A percentile compares a stretch with the other conserved stretches of the same genome.
Evolutionary conservation across 2,329 filamentous ascomycete genomes (phyloP).

Genomic region (Penicillium aurantiogriseum): DNA sequence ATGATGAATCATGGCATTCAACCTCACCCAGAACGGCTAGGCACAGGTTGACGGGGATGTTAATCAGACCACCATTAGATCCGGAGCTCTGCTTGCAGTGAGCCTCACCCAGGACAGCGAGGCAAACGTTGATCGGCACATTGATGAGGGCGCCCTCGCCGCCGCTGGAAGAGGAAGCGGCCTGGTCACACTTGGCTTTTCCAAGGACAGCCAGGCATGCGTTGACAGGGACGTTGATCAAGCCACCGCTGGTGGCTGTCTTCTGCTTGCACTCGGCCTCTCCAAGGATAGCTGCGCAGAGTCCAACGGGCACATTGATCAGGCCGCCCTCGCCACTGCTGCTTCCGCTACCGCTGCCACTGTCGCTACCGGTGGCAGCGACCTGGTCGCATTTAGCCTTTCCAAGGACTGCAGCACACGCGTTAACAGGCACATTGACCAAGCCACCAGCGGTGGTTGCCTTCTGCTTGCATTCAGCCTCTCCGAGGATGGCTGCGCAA

Average conservation of each 20-base stretch:
- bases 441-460: constrained; percentile 15
- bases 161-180: constrained; percentile 7
- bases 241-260: constrained; percentile 12
- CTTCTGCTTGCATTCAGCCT: constrained; percentile 24
- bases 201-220: constrained; percentile 26
- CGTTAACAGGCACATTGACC: constrained; percentile 26
- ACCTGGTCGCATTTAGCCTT: constrained; percentile 27
- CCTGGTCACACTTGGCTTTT: constrained; percentile 27
- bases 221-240: constrained; percentile 28
- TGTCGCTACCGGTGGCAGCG: neutral
- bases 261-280: constrained; percentile 27
- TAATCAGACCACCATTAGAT: constrained; percentile 21
- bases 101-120: constrained; percentile 30
- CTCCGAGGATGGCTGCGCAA: constrained; percentile 26
- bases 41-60: constrained; percentile 31
- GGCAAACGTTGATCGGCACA: constrained; percentile 29
- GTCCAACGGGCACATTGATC: constrained; percentile 28
- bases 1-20: constrained; percentile 19
- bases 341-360: neutral
- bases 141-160: constrained; percentile 23
- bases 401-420: constrained; percentile 26
- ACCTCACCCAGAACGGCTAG: constrained; percentile 27
- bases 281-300: constrained; percentile 30
- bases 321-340: neutral
- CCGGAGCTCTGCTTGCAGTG: constrained; percentile 25